These are phyloP conservation scores for Castanea crenata DNA, from an alignment of 306 rosid genomes.

Conservation along the genomic window DNA sequence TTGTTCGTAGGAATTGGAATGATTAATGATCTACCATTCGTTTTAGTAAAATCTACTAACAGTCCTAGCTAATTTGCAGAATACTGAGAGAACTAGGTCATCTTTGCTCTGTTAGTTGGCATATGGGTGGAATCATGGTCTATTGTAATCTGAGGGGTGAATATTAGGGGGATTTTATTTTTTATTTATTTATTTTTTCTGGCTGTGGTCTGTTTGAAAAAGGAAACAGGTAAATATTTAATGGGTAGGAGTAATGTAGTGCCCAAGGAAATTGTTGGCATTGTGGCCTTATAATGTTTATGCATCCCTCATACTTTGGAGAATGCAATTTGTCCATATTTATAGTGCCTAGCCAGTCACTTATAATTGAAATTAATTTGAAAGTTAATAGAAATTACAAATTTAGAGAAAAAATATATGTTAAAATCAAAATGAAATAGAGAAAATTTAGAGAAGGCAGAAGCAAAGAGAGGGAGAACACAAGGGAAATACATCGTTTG, in stretches of 20 bases:
- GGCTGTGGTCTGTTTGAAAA: not conserved
- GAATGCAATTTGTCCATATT: not conserved
- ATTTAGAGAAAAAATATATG: not conserved
- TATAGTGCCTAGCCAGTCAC: not conserved
- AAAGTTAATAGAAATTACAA: not conserved
- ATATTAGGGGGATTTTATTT: not conserved
- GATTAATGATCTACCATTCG: not conserved
- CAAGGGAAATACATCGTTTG: no score
- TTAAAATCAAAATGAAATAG: no score
- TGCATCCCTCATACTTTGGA: not conserved
- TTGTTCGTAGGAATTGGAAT: not conserved
- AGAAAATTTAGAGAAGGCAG: no score
- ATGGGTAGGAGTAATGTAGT: not conserved
- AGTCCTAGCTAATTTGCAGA: not conserved
- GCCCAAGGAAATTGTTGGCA: not conserved
- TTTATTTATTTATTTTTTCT: not conserved
- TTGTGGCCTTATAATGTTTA: not conserved
- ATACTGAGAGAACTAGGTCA: not conserved
- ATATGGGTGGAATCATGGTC: not conserved
- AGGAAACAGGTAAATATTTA: not conserved
- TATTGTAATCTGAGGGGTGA: not conserved
- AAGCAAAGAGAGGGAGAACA: no score
- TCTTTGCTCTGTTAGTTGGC: not conserved
- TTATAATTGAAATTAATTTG: not conserved
- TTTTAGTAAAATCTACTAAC: not conserved